Conservation (phyloP, 345 rosid species). For the Punica granatum region DNA sequence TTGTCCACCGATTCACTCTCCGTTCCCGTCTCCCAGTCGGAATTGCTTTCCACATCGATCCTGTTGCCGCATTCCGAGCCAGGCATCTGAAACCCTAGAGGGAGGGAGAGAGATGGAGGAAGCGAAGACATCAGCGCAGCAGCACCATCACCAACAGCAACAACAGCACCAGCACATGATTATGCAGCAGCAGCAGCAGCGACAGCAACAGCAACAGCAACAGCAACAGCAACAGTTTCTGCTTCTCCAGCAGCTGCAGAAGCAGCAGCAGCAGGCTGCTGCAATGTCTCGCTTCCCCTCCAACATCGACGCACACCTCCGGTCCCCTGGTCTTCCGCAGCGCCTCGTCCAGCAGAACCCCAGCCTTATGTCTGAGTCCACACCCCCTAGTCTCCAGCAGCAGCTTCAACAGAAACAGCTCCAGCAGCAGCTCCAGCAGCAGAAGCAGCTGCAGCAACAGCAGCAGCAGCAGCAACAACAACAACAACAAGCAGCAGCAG, state of each 20-base stretch:
- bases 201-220: constrained; percentile 36
- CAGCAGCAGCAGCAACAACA: constrained; percentile 15
- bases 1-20: not conserved
- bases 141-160: constrained; percentile 35
- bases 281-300: constrained; percentile 94
- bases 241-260: constrained; percentile 52
- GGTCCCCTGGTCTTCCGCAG: constrained; percentile 40
- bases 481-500: too few relatives aligned
- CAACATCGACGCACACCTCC: constrained; percentile 78
- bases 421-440: constrained; percentile 22
- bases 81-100: not conserved
- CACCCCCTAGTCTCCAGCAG: constrained; percentile 4
- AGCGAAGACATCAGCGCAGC: constrained; percentile 35
- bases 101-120: constrained; percentile 39
- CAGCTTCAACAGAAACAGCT: constrained; percentile 17
- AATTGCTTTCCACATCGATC: not conserved
- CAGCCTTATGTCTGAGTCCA: constrained; percentile 8
- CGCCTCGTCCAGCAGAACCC: constrained; percentile 44
- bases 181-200: constrained; percentile 27
- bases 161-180: constrained; percentile 31
- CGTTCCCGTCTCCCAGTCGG: not conserved
- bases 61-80: not conserved
- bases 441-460: constrained; percentile 22
- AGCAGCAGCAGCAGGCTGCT: constrained; percentile 65
- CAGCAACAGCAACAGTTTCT: constrained; percentile 68